These are phyloP conservation scores for Spathaspora sp. DNA, from an alignment of 805 yeast species.

Conservation along the genomic window DNA sequence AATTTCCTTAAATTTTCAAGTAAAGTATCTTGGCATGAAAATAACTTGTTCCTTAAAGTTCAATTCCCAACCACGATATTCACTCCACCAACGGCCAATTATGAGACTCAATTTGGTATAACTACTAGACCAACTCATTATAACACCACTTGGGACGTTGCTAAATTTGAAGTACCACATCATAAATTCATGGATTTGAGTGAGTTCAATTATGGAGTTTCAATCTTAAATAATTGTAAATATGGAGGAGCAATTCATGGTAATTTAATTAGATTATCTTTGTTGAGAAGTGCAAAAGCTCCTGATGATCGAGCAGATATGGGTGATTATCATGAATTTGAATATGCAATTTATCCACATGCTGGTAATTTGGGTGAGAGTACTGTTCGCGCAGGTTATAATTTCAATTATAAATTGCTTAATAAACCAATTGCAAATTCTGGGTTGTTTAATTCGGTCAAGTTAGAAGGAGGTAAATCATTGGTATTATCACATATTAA, in stretches of 20 bases:
- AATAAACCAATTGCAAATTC: slow-evolving; percentile 12
- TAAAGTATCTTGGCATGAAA: slow-evolving; percentile 81
- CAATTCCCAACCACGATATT: slow-evolving; percentile 89
- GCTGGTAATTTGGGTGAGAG: slow-evolving; percentile 57
- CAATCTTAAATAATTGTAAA: slow-evolving; percentile 78
- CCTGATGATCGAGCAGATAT: slow-evolving; percentile 96
- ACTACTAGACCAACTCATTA: slow-evolving; percentile 91
- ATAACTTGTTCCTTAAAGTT: slow-evolving; percentile 83
- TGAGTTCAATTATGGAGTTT: slow-evolving; percentile 82
- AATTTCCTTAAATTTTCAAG: slow-evolving; percentile 35
- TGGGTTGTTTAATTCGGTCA: slow-evolving; percentile 16
- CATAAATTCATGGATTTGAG: slow-evolving; percentile 93
- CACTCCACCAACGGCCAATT: slow-evolving; percentile 67
- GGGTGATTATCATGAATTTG: slow-evolving; percentile 72
- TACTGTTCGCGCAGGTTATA: slow-evolving; percentile 72
- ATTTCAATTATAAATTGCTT: slow-evolving; percentile 61
- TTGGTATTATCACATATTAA: slow-evolving; percentile 75
- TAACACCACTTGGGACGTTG: slow-evolving; percentile 95
- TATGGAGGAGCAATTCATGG: slow-evolving; percentile 95
- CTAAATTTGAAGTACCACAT: slow-evolving; percentile 92
- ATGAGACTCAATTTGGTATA: slow-evolving; percentile 92
- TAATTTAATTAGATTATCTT: slow-evolving; percentile 80
- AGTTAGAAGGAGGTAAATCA: slow-evolving; percentile 47
- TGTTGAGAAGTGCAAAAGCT: slow-evolving; percentile 86
- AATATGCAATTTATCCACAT: slow-evolving; percentile 85